These are phyloP conservation scores for Tardiomyces blankii DNA, from an alignment of 1,139 yeast species.

Conservation along the genomic window DNA sequence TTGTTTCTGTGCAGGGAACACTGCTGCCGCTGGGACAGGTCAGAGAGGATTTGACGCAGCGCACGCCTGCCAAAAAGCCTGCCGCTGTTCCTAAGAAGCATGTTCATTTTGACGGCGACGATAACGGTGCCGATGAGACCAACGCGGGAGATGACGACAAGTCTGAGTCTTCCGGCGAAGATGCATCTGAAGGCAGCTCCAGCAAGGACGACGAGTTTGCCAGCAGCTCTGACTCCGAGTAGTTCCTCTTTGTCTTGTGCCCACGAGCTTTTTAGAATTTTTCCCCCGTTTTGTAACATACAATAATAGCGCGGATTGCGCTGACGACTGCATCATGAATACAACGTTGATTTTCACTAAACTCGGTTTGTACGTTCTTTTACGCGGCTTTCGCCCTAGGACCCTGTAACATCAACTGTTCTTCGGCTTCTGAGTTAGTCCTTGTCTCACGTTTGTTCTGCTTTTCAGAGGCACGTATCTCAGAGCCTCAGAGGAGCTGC, in stretches of 20 bases:
- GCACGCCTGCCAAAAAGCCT: not conserved
- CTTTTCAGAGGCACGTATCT: too few species aligned
- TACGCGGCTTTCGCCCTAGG: too few species aligned
- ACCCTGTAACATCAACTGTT: too few species aligned
- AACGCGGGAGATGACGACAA: not conserved
- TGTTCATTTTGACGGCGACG: not conserved
- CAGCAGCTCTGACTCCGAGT: not conserved
- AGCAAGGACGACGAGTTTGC: not conserved
- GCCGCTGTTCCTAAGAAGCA: not conserved
- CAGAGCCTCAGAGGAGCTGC: too few species aligned
- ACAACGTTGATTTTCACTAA: not conserved
- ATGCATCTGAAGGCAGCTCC: not conserved
- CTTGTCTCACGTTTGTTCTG: too few species aligned
- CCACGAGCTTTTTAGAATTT: too few species aligned
- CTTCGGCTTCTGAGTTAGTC: too few species aligned
- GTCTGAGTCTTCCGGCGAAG: not conserved
- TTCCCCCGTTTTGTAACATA: too few species aligned
- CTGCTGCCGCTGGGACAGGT: constrained; percentile 24
- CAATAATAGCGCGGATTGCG: too few species aligned
- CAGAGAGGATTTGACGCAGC: not conserved
- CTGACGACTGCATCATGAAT: not conserved
- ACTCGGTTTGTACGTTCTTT: too few species aligned
- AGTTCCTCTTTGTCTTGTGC: not conserved
- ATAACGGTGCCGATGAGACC: not conserved
- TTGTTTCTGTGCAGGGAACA: constrained; percentile 80